Evolutionary conservation across 2,329 filamentous ascomycete genomes (phyloP).

Genomic region (Bipolaris zeicola): DNA sequence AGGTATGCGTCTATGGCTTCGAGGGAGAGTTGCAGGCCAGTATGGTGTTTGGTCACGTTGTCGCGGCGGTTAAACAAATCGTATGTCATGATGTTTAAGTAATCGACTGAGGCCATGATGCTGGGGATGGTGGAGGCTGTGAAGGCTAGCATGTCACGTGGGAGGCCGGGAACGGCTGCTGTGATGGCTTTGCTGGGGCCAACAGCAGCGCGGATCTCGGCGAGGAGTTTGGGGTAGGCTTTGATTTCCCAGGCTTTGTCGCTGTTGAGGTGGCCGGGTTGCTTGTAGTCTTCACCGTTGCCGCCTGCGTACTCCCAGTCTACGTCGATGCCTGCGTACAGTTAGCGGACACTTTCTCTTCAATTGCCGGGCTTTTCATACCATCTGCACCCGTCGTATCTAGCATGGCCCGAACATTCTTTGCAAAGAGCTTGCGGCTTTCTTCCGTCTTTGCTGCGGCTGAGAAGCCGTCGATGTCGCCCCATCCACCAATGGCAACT

Average conservation of each 20-base stretch:
- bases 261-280: slow-evolving; percentile 58
- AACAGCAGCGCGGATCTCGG: slow-evolving; percentile 64
- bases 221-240: slow-evolving; percentile 65
- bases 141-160: slow-evolving; percentile 71
- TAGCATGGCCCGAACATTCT: slow-evolving; percentile 68
- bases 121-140: slow-evolving; percentile 60
- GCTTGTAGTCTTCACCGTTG: slow-evolving; percentile 72
- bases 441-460: slow-evolving; percentile 59
- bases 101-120: slow-evolving; percentile 67
- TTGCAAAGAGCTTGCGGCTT: slow-evolving; percentile 61
- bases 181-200: slow-evolving; percentile 65
- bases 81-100: slow-evolving; percentile 74
- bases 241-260: slow-evolving; percentile 65
- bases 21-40: slow-evolving; percentile 61
- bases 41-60: slow-evolving; percentile 67
- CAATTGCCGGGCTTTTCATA: slow-evolving; percentile 45
- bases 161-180: slow-evolving; percentile 68
- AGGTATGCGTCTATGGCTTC: slow-evolving; percentile 64
- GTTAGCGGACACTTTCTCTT: not conserved
- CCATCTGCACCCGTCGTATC: slow-evolving; percentile 65
- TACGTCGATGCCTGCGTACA: slow-evolving; percentile 55
- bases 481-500: slow-evolving; percentile 78
- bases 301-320: slow-evolving; percentile 71
- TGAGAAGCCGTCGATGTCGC: slow-evolving; percentile 68
- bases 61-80: slow-evolving; percentile 74